Evolutionary conservation across 2,329 filamentous ascomycete species (phyloP), one percentile per base, ranked within the genome.

Genomic region (Xylaria arbuscula): DNA sequence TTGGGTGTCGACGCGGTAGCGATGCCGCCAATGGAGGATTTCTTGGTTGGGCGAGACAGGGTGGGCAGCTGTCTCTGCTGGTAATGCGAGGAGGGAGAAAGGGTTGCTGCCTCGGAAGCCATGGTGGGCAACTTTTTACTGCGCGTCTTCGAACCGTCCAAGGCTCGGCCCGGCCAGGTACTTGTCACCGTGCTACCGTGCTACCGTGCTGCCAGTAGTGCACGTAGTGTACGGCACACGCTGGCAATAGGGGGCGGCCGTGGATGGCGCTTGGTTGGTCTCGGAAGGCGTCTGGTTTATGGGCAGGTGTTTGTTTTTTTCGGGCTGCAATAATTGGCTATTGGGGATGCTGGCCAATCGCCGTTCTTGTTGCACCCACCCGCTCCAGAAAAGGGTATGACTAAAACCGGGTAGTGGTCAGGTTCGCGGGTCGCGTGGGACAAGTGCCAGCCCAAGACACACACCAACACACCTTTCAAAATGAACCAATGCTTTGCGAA

Each of bases 1-100:
- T 90, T 89, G 11, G 88, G 88, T 4, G 86, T 88, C 8, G 88
- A 90, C 42, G 83, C 82, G 28, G 87, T 84, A 67, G 81, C 79
- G 68, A 84, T 80, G 54, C 78, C 80, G 62, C 80, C 78, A 69
- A 83, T 79, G 61, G 77, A 79, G 63, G 80, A 77, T 67, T 75
- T 81, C 82, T 76, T 84, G 81, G 73, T 69, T 56, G 72, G 63
- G 70, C 85, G 78, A 62, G 81, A 81, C 69, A 82, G 79, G 50
- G 76, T 76, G 70, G 77, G 75, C 62, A 48, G 68, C 66, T 59
- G 73, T 66, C 53, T 71, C 70, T 73, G 72, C 62, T 61, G 73
- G 71, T 69, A 76, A 74, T 70, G 78, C 78, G 70, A 64, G 76
- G 75, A 77, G 71, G 67, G 64, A 72, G 62, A 59, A 63, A 78